Evolutionary conservation across 2,329 filamentous ascomycete species (phyloP), one percentile per base, ranked within the genome.

Genomic region (Talaromyces sp.): DNA sequence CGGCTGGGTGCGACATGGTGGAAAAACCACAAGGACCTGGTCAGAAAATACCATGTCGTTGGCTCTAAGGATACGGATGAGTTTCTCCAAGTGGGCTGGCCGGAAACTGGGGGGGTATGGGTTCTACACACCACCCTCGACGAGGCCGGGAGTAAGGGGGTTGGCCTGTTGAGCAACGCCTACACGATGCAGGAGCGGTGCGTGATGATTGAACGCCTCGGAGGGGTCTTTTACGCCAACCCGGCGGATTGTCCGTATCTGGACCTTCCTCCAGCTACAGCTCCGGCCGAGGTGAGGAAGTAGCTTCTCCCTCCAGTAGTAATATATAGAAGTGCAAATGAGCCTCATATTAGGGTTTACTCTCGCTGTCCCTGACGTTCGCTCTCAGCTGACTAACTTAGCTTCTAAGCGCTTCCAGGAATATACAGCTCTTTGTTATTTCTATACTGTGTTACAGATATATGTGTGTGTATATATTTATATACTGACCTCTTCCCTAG

Each of bases 121-220:
- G 53, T 56, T 33, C 31, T 31, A 31, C 27, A 18, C 23, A 33
- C 53, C 18, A 36, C 30, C 4, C 10, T 23, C 10, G 31, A 36
- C n/a, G 33, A 36, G 10, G 27, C 53, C 9, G 18, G 23, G 9
- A 2, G 8, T n/a, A 31, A 28, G 18, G 53, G 53, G 23, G 33
- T 27, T 23, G 28, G 23, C 27, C 53, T 30, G 53, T 18, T 56
- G 33, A 27, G 31, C 10, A 33, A 33, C 10, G 53, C 53, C 14
- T 31, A 18, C n/a, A 56, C 28, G 23, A 56, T 56, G 53, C 30
- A 56, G 53, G 53, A 56, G 31, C 53, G 53, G 23, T 56, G 53
- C 33, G n/a, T 33, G 28, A 36, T 56, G 53, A 34, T 56, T 56
- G 30, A 56, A 36, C 27, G 31, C 9, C 53, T 56, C 2, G 53